Percentiles rank a stretch among this genome's conserved stretches.
phyloP scores from a whole-genome alignment of 106 monocot genomes.

The Platanthera guangdongensis region DNA sequence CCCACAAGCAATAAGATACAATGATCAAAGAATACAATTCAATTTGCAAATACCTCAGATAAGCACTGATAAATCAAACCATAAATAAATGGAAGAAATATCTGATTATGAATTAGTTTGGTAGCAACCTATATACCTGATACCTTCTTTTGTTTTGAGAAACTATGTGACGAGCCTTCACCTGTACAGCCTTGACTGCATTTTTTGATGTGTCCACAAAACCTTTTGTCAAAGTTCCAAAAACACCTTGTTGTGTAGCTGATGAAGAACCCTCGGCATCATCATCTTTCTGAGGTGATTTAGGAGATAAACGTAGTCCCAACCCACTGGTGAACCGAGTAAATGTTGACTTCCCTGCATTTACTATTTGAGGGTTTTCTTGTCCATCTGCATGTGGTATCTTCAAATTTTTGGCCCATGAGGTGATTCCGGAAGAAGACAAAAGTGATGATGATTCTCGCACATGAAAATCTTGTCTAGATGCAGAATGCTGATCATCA shows the following conservation, averaged over 20 bases:
- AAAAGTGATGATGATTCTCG: slow-evolving; percentile 41
- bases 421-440: slow-evolving; percentile 67
- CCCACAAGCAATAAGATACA: no score
- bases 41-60: background rate
- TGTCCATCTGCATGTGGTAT: slow-evolving; percentile 45
- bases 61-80: background rate
- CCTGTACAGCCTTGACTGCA: slow-evolving; percentile 96
- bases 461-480: slow-evolving; percentile 27
- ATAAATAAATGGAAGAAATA: background rate
- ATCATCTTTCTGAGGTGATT: slow-evolving; percentile 38
- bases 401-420: slow-evolving; percentile 78
- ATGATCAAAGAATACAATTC: background rate
- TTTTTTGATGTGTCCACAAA: slow-evolving; percentile 85
- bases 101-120: background rate
- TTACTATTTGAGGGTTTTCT: slow-evolving; percentile 46
- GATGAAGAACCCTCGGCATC: slow-evolving; percentile 30
- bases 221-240: slow-evolving; percentile 85
- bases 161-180: slow-evolving; percentile 94
- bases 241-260: slow-evolving; percentile 46
- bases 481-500: slow-evolving; percentile 16
- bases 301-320: slow-evolving; percentile 61
- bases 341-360: slow-evolving; percentile 68
- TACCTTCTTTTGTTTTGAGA: slow-evolving; percentile 99
- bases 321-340: slow-evolving; percentile 74
- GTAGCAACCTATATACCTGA: slow-evolving; percentile 42